Evolutionary conservation across 2,329 filamentous ascomycete genomes (phyloP).

Genomic region (Fusarium sp.): DNA sequence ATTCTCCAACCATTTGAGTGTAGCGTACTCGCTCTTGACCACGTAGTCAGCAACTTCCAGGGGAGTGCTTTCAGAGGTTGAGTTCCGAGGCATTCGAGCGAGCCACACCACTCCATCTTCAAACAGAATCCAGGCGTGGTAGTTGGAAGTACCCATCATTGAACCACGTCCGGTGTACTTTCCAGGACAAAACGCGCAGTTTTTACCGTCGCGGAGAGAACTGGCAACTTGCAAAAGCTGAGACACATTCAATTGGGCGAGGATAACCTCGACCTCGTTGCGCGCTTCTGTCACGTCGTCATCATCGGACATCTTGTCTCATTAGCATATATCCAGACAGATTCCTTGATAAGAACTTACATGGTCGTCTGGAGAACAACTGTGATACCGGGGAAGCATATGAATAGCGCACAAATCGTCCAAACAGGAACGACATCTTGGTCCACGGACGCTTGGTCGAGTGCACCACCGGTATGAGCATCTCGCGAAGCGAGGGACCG

Average conservation of each 20-base stretch:
- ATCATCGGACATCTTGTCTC: conserved; percentile 1
- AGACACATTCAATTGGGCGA: conserved; percentile 1
- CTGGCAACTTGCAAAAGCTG: conserved; percentile 25
- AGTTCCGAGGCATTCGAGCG: conserved; percentile 37
- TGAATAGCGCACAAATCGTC: conserved; percentile 16
- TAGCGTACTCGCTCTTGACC: conserved; percentile 45
- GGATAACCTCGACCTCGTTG: conserved; percentile 4
- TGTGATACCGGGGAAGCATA: conserved; percentile 6
- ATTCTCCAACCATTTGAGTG: conserved; percentile 45
- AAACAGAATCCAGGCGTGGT: conserved; percentile 41
- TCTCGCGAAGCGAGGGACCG: conserved; percentile 14
- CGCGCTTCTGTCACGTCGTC: conserved; percentile 2
- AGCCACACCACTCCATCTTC: conserved; percentile 39
- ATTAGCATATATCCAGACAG: not conserved
- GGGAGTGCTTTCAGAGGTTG: conserved; percentile 33
- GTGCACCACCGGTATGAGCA: conserved; percentile 7
- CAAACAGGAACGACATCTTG: conserved; percentile 7
- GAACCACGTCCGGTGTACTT: conserved; percentile 22
- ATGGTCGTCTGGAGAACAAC: not conserved
- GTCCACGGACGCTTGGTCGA: conserved; percentile 15
- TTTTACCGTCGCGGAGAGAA: conserved; percentile 15
- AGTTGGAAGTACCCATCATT: conserved; percentile 41
- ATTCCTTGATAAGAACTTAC: not conserved
- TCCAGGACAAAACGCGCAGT: conserved; percentile 30
- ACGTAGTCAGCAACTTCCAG: conserved; percentile 39